Base-by-base conservation (phyloP, 2,329 filamentous ascomycete species). In the Aspergillus carbonarius region DNA sequence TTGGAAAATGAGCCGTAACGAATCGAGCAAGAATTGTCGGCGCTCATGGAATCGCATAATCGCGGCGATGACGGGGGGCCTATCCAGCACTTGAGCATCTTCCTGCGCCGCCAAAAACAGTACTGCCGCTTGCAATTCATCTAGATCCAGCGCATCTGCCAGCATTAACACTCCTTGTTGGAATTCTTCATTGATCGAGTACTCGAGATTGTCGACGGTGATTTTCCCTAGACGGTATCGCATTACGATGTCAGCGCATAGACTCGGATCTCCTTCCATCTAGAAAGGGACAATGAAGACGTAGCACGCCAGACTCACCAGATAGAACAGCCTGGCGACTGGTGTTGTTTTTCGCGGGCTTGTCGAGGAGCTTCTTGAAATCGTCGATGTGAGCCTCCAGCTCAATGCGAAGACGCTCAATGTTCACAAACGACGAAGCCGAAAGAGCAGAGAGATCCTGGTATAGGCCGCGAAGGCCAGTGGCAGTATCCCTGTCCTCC, bases 21-120 rank as follows among this genome's bases (percentile, higher is more conserved):
- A 92, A 72, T 96, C 91, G 34, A 98, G 85, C 42, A 96, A 78
- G 68, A 89, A 92, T 69, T 90, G 89, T 63, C 93, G 87, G 66
- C 91, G 87, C 67, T 93, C 88, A 75, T 99, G 93, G 74, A 96
- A 96, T 64, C 88, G 86, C 69, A 98, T 90, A 63, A 97, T 85
- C 60, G 90, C 90, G 66, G 89, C 89, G 72, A 93, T 88, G 55
- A 92, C 82, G 60, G 91, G 82, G 3, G 91, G 83, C 23, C 91
- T 86, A 60, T 91, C 91, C 5, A 92, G 81, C 15, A 85, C 80
- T 46, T 85, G 81, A 15, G 86, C 82, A 66, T 93, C 88, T 37
- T 86, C 83, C 70, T 91, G 85, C 17, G 90, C 87, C 56, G 88
- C 87, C 53, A 96, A 79, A 58, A 96, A 85, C 51, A 95, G 84